phyloP scores from a whole-genome alignment of 148 eudicot genomes.

The Cornus suecica region DNA sequence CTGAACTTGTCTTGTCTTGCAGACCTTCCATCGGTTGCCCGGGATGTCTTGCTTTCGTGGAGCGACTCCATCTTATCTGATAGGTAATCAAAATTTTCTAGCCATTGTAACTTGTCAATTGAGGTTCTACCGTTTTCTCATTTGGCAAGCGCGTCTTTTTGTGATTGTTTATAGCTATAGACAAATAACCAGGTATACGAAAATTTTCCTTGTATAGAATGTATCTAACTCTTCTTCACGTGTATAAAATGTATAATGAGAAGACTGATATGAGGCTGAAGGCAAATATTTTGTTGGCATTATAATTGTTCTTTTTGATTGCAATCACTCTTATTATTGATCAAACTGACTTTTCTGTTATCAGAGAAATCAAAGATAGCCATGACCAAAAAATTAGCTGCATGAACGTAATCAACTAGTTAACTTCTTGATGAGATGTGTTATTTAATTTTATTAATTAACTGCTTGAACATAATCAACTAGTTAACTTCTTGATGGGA shows the following conservation, averaged over 20 bases:
- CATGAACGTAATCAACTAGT: too few relatives aligned
- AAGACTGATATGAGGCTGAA: not conserved
- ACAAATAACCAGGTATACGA: not conserved
- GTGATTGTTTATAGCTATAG: not conserved
- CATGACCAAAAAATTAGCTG: too few relatives aligned
- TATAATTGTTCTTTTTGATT: not conserved
- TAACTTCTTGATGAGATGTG: too few relatives aligned
- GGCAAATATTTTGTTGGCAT: not conserved
- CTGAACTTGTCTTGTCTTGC: conserved; percentile 23
- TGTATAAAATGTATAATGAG: not conserved
- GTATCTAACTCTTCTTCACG: not conserved
- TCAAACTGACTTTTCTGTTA: too few relatives aligned
- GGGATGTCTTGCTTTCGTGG: conserved; percentile 91
- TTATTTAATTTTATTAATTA: too few relatives aligned
- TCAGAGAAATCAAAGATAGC: too few relatives aligned
- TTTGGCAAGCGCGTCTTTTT: conserved; percentile 8
- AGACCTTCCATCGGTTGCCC: conserved; percentile 79
- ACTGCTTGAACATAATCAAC: too few relatives aligned
- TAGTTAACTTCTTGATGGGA: too few relatives aligned
- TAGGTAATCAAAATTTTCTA: conserved; percentile 24
- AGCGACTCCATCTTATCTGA: conserved; percentile 65
- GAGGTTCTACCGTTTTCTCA: conserved; percentile 1
- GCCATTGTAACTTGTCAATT: not conserved
- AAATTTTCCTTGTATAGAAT: not conserved
- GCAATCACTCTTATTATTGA: not conserved